Base-by-base conservation (phyloP, 306 rosid species). In the Argentina anserina region DNA sequence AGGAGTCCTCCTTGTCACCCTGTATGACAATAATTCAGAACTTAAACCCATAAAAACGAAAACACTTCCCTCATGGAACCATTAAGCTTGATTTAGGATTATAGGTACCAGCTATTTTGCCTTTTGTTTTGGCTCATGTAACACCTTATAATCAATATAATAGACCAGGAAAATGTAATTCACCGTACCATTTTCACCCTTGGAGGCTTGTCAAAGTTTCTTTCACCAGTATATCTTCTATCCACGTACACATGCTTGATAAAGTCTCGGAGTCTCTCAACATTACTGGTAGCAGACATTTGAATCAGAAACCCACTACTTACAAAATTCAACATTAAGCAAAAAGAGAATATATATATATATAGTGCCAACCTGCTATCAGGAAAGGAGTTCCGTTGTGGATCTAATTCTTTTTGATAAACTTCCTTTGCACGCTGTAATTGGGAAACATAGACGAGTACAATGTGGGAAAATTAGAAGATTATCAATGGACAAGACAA, bases 201-300 rank as follows among this genome's bases (percentile, higher is more conserved):
- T 3, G 91, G 97, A 36, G 94, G 91, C 82, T 83, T 91, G 84
- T 91, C 98, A 69, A 18, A 33, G 40, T 77, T 70, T 85, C 78
- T 87, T 71, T 89, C 97, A 42, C 95, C 92, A 3, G 84, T 85
- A 73, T 84, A 94, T 85, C 95, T 85, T 82, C 90, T 86, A 77
- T 94, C 98, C 80, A 82, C 95, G n/a, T 89, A 94, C 77, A 89
- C 92, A 79, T 94, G 98, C 87, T 89, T 94, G 73, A 94, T 89
- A 75, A 94, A 94, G 79, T 88, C 97, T 41, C 98, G 86, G 65
- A 94, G 98, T 80, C 90, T 87, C 81, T 88, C 85, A 47, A 89
- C 92, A 76, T 94, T 91, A 84, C 98, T 94, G 92, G 78, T 52
- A 84, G 66, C 71, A 77, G 83, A 82, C 17, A 63, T 68, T 72